Conservation (phyloP, 139 green algal species). For the Picochlorum sp. region DNA sequence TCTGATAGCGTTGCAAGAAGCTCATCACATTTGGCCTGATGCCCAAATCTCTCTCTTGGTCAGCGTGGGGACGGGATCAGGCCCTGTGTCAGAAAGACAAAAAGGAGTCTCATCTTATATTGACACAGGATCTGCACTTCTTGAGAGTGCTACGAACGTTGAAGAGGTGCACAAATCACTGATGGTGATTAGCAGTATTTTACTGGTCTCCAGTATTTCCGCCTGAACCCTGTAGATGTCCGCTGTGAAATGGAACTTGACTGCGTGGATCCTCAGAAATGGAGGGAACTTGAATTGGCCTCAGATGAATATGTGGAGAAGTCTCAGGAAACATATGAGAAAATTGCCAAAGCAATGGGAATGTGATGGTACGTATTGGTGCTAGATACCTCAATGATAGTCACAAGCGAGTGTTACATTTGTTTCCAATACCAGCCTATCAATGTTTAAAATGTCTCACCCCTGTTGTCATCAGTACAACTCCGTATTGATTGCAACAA, state of each 20-base stretch:
- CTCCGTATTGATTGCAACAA: slow-evolving; percentile 98
- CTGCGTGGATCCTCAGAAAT: slow-evolving; percentile 56
- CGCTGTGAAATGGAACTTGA: slow-evolving; percentile 76
- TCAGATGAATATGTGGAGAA: slow-evolving; percentile 49
- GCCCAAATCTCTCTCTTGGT: slow-evolving; percentile 68
- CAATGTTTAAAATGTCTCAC: slow-evolving; percentile 96
- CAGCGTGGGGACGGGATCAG: slow-evolving; percentile 65
- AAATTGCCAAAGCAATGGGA: not conserved
- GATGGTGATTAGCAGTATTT: slow-evolving; percentile 45
- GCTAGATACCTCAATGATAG: too few relatives aligned
- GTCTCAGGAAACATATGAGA: slow-evolving; percentile 1
- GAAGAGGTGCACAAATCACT: slow-evolving; percentile 63
- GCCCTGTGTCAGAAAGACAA: slow-evolving; percentile 33
- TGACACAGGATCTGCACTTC: slow-evolving; percentile 47
- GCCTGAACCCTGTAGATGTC: slow-evolving; percentile 58
- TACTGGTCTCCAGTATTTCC: slow-evolving; percentile 68
- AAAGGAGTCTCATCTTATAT: slow-evolving; percentile 38
- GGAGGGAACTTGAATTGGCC: slow-evolving; percentile 47
- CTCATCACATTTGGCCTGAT: slow-evolving; percentile 73
- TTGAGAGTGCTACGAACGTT: slow-evolving; percentile 45
- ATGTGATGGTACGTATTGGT: too few relatives aligned
- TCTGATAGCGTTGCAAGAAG: slow-evolving; percentile 75
- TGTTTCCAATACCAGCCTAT: not conserved
- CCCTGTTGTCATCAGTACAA: slow-evolving; percentile 86
- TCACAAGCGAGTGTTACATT: too few relatives aligned